These are phyloP conservation scores for Metschnikowia aberdeeniae DNA, from an alignment of 805 yeast genomes.

Conservation along the genomic window DNA sequence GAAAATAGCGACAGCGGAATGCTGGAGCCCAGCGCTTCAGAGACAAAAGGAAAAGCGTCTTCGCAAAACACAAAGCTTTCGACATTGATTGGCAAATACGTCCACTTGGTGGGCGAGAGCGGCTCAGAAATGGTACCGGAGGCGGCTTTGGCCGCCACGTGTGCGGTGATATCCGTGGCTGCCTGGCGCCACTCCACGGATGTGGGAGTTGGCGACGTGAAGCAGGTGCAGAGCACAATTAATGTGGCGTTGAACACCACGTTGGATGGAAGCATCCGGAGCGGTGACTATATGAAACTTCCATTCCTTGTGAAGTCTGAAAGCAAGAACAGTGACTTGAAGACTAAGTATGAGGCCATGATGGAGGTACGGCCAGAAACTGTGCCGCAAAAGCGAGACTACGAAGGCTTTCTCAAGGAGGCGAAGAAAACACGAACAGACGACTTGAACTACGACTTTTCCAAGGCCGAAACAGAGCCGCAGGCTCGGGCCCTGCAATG, in stretches of 20 bases:
- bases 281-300: conserved; percentile 11
- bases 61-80: conserved; percentile 24
- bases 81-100: conserved; percentile 30
- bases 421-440: background rate
- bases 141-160: conserved; percentile 22
- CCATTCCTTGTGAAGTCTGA: conserved; percentile 12
- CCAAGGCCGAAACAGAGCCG: background rate
- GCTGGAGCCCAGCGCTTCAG: background rate
- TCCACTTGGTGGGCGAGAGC: conserved; percentile 33
- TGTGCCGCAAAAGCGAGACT: background rate
- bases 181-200: conserved; percentile 8
- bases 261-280: conserved; percentile 11
- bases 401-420: background rate
- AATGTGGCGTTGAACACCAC: conserved; percentile 9
- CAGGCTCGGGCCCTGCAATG: background rate
- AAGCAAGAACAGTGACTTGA: background rate
- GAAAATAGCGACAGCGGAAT: conserved; percentile 8
- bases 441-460: background rate
- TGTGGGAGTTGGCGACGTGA: conserved; percentile 5
- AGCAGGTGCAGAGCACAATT: conserved; percentile 6
- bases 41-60: conserved; percentile 1
- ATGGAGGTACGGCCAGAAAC: background rate
- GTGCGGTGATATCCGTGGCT: conserved; percentile 22
- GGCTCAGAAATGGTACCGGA: conserved; percentile 31
- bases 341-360: background rate